Conservation (phyloP, 768 basidiomycete genomes). For the Macrolepiota fuliginosa region DNA sequence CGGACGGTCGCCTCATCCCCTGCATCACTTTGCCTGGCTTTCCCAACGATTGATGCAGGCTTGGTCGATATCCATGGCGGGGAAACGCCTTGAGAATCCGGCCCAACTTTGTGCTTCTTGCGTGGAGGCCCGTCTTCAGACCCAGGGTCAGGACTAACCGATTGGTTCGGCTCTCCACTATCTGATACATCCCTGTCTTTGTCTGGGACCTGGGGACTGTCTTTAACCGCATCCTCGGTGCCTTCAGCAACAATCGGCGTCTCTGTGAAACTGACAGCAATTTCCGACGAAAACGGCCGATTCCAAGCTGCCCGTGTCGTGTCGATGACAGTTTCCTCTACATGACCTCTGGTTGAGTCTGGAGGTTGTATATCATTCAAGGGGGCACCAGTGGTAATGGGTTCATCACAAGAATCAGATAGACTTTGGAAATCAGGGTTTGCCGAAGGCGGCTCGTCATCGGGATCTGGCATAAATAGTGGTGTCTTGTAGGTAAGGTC, state of each 20-base stretch:
- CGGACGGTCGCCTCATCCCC: neutral
- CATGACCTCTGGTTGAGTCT: neutral
- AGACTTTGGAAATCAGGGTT: neutral
- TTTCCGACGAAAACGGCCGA: constrained; percentile 26
- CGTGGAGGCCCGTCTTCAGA: constrained; percentile 21
- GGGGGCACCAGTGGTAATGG: constrained; percentile 13
- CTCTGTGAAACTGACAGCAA: neutral
- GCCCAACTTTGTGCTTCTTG: constrained; percentile 34
- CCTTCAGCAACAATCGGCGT: neutral
- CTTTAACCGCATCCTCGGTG: neutral
- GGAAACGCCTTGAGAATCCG: neutral
- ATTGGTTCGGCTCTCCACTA: neutral
- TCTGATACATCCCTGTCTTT: neutral
- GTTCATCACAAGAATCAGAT: constrained; percentile 1
- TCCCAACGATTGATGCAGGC: neutral
- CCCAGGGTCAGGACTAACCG: neutral
- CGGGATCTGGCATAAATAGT: constrained; percentile 12
- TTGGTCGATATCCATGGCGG: neutral
- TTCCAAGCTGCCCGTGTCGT: constrained; percentile 22
- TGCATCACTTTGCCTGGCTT: neutral
- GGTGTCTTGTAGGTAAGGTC: neutral
- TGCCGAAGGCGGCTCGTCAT: neutral
- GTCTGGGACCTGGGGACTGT: neutral
- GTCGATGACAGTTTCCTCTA: constrained; percentile 15
- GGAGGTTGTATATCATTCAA: constrained; percentile 7